Percentiles rank a stretch among this genome's conserved stretches.
Conservation (phyloP, 2,329 filamentous ascomycete genomes). For the Diaporthe nobilis region DNA sequence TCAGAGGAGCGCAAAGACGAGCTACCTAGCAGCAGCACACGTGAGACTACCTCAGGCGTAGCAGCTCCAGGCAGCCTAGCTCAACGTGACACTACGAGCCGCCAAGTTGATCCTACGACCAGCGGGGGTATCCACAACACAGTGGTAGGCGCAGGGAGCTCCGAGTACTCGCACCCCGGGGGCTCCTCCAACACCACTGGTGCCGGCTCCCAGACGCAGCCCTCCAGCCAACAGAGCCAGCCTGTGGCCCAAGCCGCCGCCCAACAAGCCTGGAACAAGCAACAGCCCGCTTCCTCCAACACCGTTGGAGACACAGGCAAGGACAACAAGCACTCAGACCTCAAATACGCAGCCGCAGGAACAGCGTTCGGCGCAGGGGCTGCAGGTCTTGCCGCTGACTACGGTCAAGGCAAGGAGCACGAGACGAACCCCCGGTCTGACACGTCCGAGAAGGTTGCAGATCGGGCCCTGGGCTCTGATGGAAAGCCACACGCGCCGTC, state of each 20-base stretch:
- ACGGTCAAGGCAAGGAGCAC: slow-evolving; percentile 36
- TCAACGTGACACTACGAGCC: neutral
- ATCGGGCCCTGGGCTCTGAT: slow-evolving; percentile 31
- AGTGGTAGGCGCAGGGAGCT: slow-evolving; percentile 33
- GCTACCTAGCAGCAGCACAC: neutral
- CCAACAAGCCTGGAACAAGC: slow-evolving; percentile 31
- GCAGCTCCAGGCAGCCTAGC: neutral
- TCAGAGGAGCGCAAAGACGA: neutral
- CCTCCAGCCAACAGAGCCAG: neutral
- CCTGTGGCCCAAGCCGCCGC: slow-evolving; percentile 32
- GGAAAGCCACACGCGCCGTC: slow-evolving; percentile 24
- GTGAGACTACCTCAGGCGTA: neutral
- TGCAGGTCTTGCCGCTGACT: slow-evolving; percentile 22
- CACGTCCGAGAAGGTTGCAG: slow-evolving; percentile 30
- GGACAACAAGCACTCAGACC: neutral
- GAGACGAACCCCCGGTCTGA: slow-evolving; percentile 26
- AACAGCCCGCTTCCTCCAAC: neutral
- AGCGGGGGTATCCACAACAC: slow-evolving; percentile 39
- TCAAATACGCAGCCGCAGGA: neutral
- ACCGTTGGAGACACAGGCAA: neutral
- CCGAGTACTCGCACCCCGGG: neutral
- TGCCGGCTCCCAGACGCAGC: neutral
- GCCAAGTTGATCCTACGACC: neutral
- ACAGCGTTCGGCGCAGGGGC: slow-evolving; percentile 17
- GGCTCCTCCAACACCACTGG: neutral